Conservation (phyloP, 2,329 filamentous ascomycete species). For the Sporothrix protearum region DNA sequence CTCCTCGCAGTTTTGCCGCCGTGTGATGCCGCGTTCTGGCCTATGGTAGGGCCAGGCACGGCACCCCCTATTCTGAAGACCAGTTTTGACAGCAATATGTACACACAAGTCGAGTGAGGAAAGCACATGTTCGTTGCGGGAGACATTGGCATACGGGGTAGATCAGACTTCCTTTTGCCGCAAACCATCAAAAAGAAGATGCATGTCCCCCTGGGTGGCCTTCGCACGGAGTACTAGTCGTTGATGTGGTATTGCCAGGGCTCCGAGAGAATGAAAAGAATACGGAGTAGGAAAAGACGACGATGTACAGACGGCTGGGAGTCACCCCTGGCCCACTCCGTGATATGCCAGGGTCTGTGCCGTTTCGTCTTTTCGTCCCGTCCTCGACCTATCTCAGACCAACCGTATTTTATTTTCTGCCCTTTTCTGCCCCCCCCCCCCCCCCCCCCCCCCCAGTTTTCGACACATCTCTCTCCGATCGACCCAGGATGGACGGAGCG, state of each 20-base stretch:
- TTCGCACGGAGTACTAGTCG: not conserved
- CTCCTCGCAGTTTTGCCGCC: constrained; percentile 7
- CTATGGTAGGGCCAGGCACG: constrained; percentile 13
- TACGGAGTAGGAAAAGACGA: no score
- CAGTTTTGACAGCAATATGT: not conserved
- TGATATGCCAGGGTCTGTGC: constrained; percentile 1
- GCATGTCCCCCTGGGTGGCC: not conserved
- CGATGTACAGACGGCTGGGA: not conserved
- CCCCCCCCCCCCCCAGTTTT: no score
- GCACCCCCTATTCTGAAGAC: not conserved
- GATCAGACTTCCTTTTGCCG: not conserved
- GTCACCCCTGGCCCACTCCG: not conserved
- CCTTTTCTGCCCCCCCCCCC: no score
- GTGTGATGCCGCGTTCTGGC: constrained; percentile 15
- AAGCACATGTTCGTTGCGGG: not conserved
- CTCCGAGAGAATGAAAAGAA: not conserved
- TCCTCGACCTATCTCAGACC: not conserved
- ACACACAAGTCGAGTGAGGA: not conserved
- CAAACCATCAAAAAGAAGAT: no score
- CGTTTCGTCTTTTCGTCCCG: constrained; percentile 7
- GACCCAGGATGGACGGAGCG: constrained; percentile 4
- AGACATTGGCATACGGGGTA: not conserved
- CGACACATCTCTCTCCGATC: not conserved
- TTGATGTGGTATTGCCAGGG: not conserved
- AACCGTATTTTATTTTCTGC: not conserved